Evolutionary conservation across 2,329 filamentous ascomycete species (phyloP), one percentile per base, ranked within the genome.

Genomic region (Ophiostoma tasmaniense): DNA sequence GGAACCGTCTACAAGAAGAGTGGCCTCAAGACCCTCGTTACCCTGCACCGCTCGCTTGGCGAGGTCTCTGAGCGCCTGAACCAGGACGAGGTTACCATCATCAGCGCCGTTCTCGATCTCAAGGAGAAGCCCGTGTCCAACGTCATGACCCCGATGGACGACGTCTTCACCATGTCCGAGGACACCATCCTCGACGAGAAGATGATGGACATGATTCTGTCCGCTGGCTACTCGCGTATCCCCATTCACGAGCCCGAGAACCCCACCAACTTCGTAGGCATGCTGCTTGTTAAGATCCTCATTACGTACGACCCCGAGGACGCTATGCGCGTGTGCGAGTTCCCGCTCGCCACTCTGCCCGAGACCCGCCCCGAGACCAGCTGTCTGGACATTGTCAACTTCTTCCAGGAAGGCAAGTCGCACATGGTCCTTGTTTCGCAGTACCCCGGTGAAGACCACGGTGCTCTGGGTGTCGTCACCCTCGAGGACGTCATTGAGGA

Each of bases 241-340:
- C 95, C 95, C 2, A 96, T 99, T 70, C 91, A 97, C 76, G 89
- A 92, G 52, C 89, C 92, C 0, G 90, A 92, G 70, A 96, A 93
- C 75, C 83, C 86, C 0, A 86, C 87, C 69, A 94, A 99, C 77
- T 99, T 97, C 79, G 90, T 98, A 37, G 95, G 95, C 72, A 99
- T 99, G 94, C 86, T 99, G 7, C 82, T 99, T 11, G 95, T 99
- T 77, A 99, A 99, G 82, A 98, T 98, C 76, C 86, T 99, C 71
- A 99, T 99, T 75, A 98, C 95, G 0, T 99, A 99, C 77, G 95
- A 99, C 73, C 95, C 95, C 0, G 95, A 99, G 78, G 95, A 99
- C 76, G 87, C 86, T 76, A 91, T 90, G 75, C 87, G 87, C 25
- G 95, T 99, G 45, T 86, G 90, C 71, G 94, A 98, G 71, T 97